Evolutionary conservation across 1,284 basidiomycete genomes (phyloP).

Genomic region (Coniferiporia weirii): DNA sequence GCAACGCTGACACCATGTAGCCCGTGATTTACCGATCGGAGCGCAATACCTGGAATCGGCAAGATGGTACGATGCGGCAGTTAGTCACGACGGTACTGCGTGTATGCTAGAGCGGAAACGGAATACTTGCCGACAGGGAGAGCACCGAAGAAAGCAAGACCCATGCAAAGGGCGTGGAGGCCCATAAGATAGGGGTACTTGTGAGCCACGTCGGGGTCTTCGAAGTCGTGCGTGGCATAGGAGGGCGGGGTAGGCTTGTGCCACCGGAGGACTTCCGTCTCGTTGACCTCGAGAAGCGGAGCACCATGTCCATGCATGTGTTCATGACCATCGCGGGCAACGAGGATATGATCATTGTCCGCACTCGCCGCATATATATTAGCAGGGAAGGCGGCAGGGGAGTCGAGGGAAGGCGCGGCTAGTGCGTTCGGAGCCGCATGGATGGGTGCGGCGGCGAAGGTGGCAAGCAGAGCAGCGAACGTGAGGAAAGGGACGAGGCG

Average conservation of each 20-base stretch:
- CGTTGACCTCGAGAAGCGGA: slow-evolving; percentile 62
- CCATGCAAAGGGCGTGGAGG: slow-evolving; percentile 64
- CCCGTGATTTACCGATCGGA: slow-evolving; percentile 67
- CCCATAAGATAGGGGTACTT: slow-evolving; percentile 60
- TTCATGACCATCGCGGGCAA: slow-evolving; percentile 13
- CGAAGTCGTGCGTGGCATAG: slow-evolving; percentile 73
- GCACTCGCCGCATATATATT: not conserved
- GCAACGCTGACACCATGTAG: slow-evolving; percentile 50
- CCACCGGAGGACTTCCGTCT: slow-evolving; percentile 57
- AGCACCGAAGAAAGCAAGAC: slow-evolving; percentile 67
- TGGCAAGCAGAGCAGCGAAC: not conserved
- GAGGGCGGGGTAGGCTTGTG: slow-evolving; percentile 70
- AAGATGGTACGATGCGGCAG: too few relatives aligned
- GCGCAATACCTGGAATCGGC: slow-evolving; percentile 53
- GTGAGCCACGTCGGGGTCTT: slow-evolving; percentile 40
- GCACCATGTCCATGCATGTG: slow-evolving; percentile 27
- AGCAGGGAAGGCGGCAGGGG: not conserved
- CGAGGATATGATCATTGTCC: not conserved
- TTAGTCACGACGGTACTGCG: too few relatives aligned
- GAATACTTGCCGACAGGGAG: slow-evolving; percentile 61
- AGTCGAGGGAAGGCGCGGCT: not conserved
- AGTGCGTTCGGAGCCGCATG: slow-evolving; percentile 7
- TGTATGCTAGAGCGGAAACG: slow-evolving; percentile 1
- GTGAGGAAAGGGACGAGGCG: not conserved
- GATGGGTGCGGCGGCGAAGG: not conserved